A percentile compares a stretch with the other conserved stretches of the same genome.
Conservation (phyloP, 2,329 filamentous ascomycete species). For the Nigrospora oryzae region DNA sequence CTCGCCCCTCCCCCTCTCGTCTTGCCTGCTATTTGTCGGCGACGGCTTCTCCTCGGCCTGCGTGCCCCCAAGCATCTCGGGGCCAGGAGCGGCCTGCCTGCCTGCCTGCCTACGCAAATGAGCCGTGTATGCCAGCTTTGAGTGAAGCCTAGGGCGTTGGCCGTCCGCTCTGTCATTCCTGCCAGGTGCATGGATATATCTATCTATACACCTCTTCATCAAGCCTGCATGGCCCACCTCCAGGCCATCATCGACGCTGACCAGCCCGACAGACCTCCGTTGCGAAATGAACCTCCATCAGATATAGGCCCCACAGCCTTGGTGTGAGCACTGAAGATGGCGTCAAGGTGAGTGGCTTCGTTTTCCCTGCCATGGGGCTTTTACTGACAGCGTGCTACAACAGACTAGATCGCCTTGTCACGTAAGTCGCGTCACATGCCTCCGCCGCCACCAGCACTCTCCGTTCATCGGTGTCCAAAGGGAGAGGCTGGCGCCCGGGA, state of each 20-base stretch:
- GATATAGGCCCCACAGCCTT: slow-evolving; percentile 4
- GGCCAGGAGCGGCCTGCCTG: too few species aligned
- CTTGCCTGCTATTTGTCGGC: too few species aligned
- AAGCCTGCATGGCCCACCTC: neutral
- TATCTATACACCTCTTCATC: neutral
- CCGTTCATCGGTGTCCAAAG: neutral
- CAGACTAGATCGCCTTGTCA: slow-evolving; percentile 79
- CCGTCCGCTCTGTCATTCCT: too few species aligned
- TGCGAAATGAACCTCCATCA: slow-evolving; percentile 6
- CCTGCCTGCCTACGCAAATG: too few species aligned
- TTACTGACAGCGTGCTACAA: slow-evolving; percentile 4
- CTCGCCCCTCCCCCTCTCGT: too few species aligned
- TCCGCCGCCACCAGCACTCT: neutral
- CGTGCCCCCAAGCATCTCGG: too few species aligned
- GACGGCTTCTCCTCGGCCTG: too few species aligned
- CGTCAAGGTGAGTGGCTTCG: slow-evolving; percentile 38
- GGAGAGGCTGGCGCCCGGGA: too few species aligned
- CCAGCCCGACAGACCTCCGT: neutral
- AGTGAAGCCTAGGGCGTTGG: too few species aligned
- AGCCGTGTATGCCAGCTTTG: too few species aligned
- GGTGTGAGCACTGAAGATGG: slow-evolving; percentile 27
- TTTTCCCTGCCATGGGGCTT: neutral
- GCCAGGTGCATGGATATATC: too few species aligned
- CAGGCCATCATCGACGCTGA: neutral
- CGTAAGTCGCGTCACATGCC: slow-evolving; percentile 48